Conservation (phyloP, 257 asterid genomes). For the Jasminum sambac region DNA sequence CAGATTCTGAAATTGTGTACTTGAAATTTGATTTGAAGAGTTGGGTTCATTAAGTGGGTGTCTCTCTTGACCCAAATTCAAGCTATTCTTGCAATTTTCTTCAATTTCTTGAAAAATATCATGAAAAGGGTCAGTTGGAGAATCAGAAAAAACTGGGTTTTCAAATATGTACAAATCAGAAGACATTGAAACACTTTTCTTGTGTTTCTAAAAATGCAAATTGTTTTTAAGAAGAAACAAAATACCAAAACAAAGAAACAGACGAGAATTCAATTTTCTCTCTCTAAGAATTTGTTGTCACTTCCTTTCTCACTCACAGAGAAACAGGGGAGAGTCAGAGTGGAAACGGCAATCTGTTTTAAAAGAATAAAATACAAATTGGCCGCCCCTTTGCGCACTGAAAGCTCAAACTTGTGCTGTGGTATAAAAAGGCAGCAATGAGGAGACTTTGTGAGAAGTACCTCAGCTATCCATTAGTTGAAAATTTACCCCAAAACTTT, state of each 20-base stretch:
- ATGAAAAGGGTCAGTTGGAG: conserved; percentile 27
- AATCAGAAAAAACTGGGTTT: conserved; percentile 44
- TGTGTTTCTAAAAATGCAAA: conserved; percentile 17
- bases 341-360: conserved; percentile 22
- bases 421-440: conserved; percentile 38
- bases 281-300: neutral
- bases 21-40: conserved; percentile 43
- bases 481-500: neutral
- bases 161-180: conserved; percentile 62
- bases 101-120: conserved; percentile 37
- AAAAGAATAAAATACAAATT: neutral
- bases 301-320: conserved; percentile 21
- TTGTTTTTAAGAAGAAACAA: conserved; percentile 25
- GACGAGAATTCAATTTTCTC: conserved; percentile 49
- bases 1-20: conserved; percentile 50
- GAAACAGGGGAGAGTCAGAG: conserved; percentile 8
- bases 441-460: conserved; percentile 22
- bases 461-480: conserved; percentile 22
- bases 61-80: conserved; percentile 23
- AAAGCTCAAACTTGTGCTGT: conserved; percentile 25
- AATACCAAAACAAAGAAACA: conserved; percentile 15
- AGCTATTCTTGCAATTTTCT: conserved; percentile 16
- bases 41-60: conserved; percentile 23
- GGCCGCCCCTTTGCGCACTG: conserved; percentile 32
- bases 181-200: conserved; percentile 45